These are phyloP conservation scores for Arabidopsis arenosa DNA, from an alignment of 345 rosid genomes.

Conservation along the genomic window DNA sequence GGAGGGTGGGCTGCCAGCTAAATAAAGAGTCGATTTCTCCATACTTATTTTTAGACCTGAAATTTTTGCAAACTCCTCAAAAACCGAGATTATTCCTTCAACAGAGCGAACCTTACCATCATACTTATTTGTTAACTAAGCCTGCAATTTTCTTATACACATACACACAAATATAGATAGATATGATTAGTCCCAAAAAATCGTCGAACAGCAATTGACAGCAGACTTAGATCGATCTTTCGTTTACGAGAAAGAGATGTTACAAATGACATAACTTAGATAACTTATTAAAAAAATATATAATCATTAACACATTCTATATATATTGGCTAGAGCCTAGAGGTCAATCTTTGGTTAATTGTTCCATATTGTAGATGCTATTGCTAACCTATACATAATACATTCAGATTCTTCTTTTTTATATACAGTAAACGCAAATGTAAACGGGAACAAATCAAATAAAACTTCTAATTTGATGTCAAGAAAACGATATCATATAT, in stretches of 20 bases:
- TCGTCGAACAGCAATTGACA: neutral
- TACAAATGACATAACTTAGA: neutral
- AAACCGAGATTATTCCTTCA: too few species aligned
- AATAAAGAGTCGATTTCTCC: too few species aligned
- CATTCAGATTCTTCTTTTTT: neutral
- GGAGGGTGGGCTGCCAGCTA: too few species aligned
- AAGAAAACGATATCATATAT: constrained; percentile 11
- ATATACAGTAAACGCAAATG: neutral
- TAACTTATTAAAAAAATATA: neutral
- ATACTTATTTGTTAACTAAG: constrained; percentile 21
- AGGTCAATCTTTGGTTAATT: neutral
- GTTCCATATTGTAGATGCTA: neutral
- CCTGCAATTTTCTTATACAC: neutral
- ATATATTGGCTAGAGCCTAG: neutral
- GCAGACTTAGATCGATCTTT: neutral
- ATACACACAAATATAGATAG: neutral
- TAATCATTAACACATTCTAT: neutral
- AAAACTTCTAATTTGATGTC: neutral
- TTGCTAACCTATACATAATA: neutral
- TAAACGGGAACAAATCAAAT: neutral
- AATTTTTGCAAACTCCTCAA: too few species aligned
- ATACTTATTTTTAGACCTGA: too few species aligned
- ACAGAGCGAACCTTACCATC: too few species aligned
- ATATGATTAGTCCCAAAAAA: constrained; percentile 9
- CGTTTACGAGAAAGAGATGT: neutral